Base-by-base conservation (phyloP, 441 rosid genomes). In the Populus trichocarpa region DNA sequence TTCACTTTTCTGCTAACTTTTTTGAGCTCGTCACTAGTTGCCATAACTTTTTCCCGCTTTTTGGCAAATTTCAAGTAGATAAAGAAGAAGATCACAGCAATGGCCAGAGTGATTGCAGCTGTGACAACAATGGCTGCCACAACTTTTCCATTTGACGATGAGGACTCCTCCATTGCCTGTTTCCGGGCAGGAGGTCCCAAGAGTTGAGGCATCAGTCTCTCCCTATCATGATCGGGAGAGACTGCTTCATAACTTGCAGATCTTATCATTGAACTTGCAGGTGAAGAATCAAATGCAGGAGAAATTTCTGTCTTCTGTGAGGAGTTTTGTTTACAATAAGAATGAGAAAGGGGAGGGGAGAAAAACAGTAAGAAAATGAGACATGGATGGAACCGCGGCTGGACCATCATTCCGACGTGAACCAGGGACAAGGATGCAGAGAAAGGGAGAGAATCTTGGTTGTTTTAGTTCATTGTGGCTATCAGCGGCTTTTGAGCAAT, bases 101-200 rank as follows among this genome's bases (percentile, higher is more conserved):
- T 33, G 30, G 83, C 81, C 7, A 85, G 70, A 73, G 87, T 81
- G 69, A 79, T 67, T n/a, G 82, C 83, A 30, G 83, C 83, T 1
- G 90, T 74, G 74, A 82, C 84, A 66, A 78, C 82, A 30, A 87
- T 75, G 13, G 82, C 87, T 76, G 71, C 85, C 40, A 74, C 69
- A 26, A 81, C 67, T n/a, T 70, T 80, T 53, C 25, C 23, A 20
- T 69, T n/a, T 5, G 79, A 84, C 0, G 84, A 76, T 5, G 82
- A 42, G 3, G 77, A 22, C 57, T 46, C 57, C 57, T 13, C 18
- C 57, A 14, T 46, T 46, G 57, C 57, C 57, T 46, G 57, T 46
- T 46, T 46, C 57, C 13, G 57, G 6, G 70, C 20, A 0, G 67
- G 13, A 12, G 70, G 33, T 23, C 32, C 40, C 25, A 72, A 22